These are phyloP conservation scores for Fennellomyces sp. DNA, from an alignment of 371 early-diverging fungal species.

Conservation along the genomic window DNA sequence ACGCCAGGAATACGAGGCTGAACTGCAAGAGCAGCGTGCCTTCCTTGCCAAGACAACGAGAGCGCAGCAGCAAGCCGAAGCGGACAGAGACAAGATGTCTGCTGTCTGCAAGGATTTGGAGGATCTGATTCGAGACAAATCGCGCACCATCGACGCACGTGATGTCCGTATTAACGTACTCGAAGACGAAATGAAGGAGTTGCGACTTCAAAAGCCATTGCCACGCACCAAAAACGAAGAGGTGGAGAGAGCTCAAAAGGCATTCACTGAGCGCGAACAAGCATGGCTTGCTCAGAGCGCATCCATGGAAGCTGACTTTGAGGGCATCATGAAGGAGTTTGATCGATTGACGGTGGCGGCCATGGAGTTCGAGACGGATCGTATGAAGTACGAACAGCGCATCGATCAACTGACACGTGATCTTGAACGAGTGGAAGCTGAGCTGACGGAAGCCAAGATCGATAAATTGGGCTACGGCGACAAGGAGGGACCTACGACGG, in stretches of 20 bases:
- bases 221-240: slow-evolving; percentile 1
- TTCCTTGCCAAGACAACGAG: slow-evolving; percentile 35
- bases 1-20: slow-evolving; percentile 46
- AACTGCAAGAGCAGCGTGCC: slow-evolving; percentile 48
- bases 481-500: slow-evolving; percentile 41
- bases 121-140: slow-evolving; percentile 40
- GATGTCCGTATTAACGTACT: slow-evolving; percentile 39
- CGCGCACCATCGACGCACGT: slow-evolving; percentile 37
- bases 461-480: slow-evolving; percentile 28
- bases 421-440: slow-evolving; percentile 34
- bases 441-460: slow-evolving; percentile 40
- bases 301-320: slow-evolving; percentile 52
- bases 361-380: slow-evolving; percentile 55
- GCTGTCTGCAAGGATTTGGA: slow-evolving; percentile 43
- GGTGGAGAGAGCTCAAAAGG: slow-evolving; percentile 29
- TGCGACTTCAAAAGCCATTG: slow-evolving; percentile 1
- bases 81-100: slow-evolving; percentile 32
- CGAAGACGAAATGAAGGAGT: slow-evolving; percentile 22
- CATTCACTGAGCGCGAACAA: slow-evolving; percentile 41
- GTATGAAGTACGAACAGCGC: slow-evolving; percentile 45
- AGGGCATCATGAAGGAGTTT: slow-evolving; percentile 59
- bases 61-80: slow-evolving; percentile 23
- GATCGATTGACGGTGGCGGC: slow-evolving; percentile 59
- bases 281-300: slow-evolving; percentile 46
- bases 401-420: slow-evolving; percentile 37